Evolutionary conservation across 352 stramenopile genomes (phyloP), one percentile per base, ranked within the genome.

Genomic region (Globisporangium cylindrosporum): DNA sequence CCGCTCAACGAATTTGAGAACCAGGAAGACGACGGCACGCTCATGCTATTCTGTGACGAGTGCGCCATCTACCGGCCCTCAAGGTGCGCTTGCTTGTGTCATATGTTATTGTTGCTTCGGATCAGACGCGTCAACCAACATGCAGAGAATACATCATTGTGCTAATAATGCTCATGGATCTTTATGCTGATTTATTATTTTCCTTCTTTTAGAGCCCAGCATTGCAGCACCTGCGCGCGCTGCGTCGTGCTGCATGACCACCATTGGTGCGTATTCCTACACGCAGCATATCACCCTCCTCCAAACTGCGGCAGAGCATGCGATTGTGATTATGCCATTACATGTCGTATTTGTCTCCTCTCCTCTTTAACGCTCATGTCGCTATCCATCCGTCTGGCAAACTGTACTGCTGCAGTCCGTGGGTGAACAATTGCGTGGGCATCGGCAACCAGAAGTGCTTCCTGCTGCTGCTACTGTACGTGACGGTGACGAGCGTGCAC

Each of bases 401-500:
- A 46, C 38, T 20, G 41, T 49, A 49, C 41, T 49, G 41, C 22
- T 51, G 43, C 64, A 95, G 88, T 69, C 88, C 86, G 24, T 95
- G 88, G 88, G 85, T 95, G 36, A 95, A 95, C 74, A 95, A 95
- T 51, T 95, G 88, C 70, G 75, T 95, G 24, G 88, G 88, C 10
- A 87, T 93, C 51, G 82, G 83, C 49, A 95, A 94, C 69, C 83
- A 89, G 25, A 94, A 92, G 73, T 78, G 78, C 18, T 95, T 95
- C 66, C 73, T 95, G 34, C 73, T 93, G 55, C 73, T 95, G 69
- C 76, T 95, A n/a, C 68, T 91, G 46, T 95, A 95, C 65, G 81
- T 92, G 25, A 72, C 79, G 0, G 67, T 80, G 34, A 88, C 78
- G 67, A 89, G 86, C 62, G 55, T 84, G 3, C 84, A 91, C 59